Conservation (phyloP, 345 rosid genomes). For the Luvunga scandens region DNA sequence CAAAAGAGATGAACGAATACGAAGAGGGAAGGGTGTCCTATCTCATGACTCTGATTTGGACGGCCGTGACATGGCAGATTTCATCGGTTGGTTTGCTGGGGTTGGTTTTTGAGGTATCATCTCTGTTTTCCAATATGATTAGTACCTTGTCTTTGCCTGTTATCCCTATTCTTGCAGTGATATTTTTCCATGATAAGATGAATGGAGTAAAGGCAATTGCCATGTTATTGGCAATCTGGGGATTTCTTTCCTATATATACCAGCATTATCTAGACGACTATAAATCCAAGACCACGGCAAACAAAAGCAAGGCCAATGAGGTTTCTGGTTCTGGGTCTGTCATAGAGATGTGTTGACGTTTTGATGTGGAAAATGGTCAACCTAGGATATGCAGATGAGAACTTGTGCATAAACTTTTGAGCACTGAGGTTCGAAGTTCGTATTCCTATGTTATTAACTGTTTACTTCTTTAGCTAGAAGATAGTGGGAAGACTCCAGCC, state of each 20-base stretch:
- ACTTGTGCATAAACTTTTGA: background rate
- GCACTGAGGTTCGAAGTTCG: background rate
- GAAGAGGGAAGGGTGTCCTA: conserved; percentile 35
- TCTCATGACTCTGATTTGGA: conserved; percentile 49
- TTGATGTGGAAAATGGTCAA: background rate
- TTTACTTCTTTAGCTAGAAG: too few relatives aligned
- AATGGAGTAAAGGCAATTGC: conserved; percentile 54
- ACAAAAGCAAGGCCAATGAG: background rate
- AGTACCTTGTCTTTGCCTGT: conserved; percentile 46
- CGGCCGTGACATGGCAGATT: conserved; percentile 49
- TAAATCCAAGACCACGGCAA: conserved; percentile 6
- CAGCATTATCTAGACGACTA: conserved; percentile 44
- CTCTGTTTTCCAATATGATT: conserved; percentile 53
- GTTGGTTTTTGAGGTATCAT: conserved; percentile 47
- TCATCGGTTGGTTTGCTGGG: conserved; percentile 43
- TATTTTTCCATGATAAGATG: conserved; percentile 54
- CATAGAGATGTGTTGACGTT: conserved; percentile 25
- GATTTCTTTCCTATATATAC: conserved; percentile 46
- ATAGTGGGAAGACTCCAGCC: too few relatives aligned
- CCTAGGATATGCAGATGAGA: background rate
- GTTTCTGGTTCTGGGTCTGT: background rate
- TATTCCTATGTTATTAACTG: too few relatives aligned
- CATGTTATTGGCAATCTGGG: conserved; percentile 50
- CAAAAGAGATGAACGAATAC: conserved; percentile 37
- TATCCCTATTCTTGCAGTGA: conserved; percentile 48